Conservation (phyloP, 495 filamentous ascomycete species). For the Annulohypoxylon bovei region DNA sequence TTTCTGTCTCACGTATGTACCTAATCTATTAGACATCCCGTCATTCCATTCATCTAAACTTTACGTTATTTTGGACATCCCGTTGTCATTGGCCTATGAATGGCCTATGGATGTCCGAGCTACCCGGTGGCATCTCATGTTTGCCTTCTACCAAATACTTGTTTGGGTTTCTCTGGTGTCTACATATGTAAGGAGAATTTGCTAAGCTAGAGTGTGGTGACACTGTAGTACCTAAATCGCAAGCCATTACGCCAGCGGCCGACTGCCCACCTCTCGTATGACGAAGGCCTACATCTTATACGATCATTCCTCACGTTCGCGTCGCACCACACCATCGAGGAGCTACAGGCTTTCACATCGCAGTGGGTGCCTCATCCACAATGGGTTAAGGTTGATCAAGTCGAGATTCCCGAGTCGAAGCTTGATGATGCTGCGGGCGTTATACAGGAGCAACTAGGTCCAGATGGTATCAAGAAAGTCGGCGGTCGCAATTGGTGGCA, state of each 20-base stretch:
- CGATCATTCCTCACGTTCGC: conserved; percentile 84
- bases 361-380: conserved; percentile 91
- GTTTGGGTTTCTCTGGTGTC: conserved; percentile 62
- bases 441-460: conserved; percentile 76
- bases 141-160: conserved; percentile 73
- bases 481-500: conserved; percentile 94
- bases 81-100: background rate
- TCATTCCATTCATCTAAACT: background rate
- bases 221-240: conserved; percentile 78
- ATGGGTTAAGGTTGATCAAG: conserved; percentile 83
- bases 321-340: conserved; percentile 89
- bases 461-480: conserved; percentile 73
- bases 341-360: conserved; percentile 86
- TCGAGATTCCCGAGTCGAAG: conserved; percentile 71
- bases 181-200: conserved; percentile 60
- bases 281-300: conserved; percentile 90
- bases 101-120: background rate
- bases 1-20: conserved; percentile 77
- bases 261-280: conserved; percentile 88
- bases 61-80: background rate
- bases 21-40: background rate
- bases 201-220: conserved; percentile 27
- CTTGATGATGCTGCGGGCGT: conserved; percentile 69
- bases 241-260: conserved; percentile 78
- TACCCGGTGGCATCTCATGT: conserved; percentile 59